phyloP scores from a whole-genome alignment of 805 yeast genomes.

The Suhomyces sp. region DNA sequence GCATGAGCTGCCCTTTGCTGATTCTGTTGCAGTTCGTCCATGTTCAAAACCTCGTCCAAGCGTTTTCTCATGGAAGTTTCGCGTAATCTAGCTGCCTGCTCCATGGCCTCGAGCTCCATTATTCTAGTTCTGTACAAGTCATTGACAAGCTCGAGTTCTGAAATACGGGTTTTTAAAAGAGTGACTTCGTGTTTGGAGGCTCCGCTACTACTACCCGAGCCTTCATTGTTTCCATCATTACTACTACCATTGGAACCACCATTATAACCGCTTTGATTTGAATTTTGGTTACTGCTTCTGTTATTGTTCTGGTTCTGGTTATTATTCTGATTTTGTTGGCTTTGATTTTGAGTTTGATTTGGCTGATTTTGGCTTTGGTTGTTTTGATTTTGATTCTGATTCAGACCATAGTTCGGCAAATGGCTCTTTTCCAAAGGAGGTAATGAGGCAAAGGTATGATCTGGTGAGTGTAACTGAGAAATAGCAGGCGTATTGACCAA shows the following conservation, averaged over 20 bases:
- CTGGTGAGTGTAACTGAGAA: slow-evolving; percentile 26
- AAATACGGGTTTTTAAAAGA: slow-evolving; percentile 66
- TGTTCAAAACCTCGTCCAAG: slow-evolving; percentile 42
- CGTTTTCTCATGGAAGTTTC: slow-evolving; percentile 48
- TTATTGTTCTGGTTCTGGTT: background rate
- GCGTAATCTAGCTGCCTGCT: slow-evolving; percentile 51
- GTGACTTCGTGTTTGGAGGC: slow-evolving; percentile 29
- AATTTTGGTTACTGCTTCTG: background rate
- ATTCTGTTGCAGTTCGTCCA: slow-evolving; percentile 15
- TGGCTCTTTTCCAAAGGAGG: slow-evolving; percentile 21
- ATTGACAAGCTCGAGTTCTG: slow-evolving; percentile 86
- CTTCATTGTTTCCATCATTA: slow-evolving; percentile 8
- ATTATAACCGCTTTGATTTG: background rate
- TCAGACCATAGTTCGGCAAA: background rate
- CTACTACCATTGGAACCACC: background rate
- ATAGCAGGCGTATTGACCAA: slow-evolving; percentile 11
- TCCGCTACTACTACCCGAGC: background rate
- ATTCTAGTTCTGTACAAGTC: slow-evolving; percentile 84
- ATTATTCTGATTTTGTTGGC: background rate
- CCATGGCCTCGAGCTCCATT: slow-evolving; percentile 73
- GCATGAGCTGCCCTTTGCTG: background rate
- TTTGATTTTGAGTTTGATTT: no score
- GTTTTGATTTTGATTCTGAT: background rate
- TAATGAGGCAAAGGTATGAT: slow-evolving; percentile 13
- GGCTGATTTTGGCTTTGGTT: no score